Conservation (phyloP, 768 basidiomycete genomes). For the Collybia sp. region DNA sequence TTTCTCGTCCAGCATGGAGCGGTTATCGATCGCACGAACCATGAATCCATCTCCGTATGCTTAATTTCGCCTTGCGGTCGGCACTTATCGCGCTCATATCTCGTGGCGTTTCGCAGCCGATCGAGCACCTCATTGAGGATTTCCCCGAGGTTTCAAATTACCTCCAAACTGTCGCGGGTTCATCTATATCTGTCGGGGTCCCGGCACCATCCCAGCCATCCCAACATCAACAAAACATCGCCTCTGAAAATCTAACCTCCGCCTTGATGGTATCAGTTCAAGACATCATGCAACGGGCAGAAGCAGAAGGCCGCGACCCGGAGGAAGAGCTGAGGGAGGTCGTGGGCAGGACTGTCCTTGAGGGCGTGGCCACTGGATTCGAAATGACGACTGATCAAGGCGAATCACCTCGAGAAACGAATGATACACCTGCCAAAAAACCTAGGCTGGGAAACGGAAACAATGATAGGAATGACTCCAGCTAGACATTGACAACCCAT, state of each 20-base stretch:
- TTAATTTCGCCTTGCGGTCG: not conserved
- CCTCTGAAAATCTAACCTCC: constrained; percentile 67
- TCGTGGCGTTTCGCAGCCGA: constrained; percentile 41
- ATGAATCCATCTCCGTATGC: constrained; percentile 61
- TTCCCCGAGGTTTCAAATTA: constrained; percentile 64
- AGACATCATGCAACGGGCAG: constrained; percentile 54
- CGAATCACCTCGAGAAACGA: constrained; percentile 2
- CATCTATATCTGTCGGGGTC: constrained; percentile 13
- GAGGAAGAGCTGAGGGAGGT: constrained; percentile 61
- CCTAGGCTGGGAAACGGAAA: constrained; percentile 23
- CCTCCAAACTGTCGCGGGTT: constrained; percentile 36
- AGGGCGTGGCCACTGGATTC: constrained; percentile 61
- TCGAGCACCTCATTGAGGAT: constrained; percentile 66
- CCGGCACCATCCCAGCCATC: constrained; percentile 34
- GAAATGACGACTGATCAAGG: constrained; percentile 31
- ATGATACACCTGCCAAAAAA: constrained; percentile 29
- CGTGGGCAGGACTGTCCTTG: constrained; percentile 62
- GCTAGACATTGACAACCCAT: not conserved
- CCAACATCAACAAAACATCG: constrained; percentile 62
- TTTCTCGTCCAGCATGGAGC: constrained; percentile 82
- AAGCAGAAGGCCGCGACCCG: constrained; percentile 58
- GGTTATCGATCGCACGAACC: constrained; percentile 52
- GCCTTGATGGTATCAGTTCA: constrained; percentile 61
- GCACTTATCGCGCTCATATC: constrained; percentile 4
- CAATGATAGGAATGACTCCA: no score